A percentile compares a stretch with the other conserved stretches of the same genome.
phyloP scores from a whole-genome alignment of 2,329 filamentous ascomycete genomes.

The Talaromyces sp. region DNA sequence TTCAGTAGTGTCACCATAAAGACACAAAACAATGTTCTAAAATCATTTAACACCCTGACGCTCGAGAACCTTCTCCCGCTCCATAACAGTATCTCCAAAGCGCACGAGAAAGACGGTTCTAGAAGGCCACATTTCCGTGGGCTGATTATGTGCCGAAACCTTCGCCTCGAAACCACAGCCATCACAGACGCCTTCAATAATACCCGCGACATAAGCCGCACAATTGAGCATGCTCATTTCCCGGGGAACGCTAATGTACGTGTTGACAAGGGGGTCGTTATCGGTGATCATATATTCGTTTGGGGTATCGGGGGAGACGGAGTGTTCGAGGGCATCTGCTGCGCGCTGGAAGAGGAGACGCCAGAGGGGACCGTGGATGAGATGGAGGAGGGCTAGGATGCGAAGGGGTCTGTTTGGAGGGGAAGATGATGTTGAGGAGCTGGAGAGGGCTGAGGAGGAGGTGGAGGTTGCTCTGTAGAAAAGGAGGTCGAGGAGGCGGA shows the following conservation, averaged over 20 bases:
- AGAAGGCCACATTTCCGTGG: constrained; percentile 85
- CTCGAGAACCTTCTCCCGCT: constrained; percentile 81
- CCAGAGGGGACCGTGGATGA: constrained; percentile 92
- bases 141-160: constrained; percentile 82
- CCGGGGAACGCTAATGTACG: constrained; percentile 86
- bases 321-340: constrained; percentile 91
- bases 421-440: constrained; percentile 70
- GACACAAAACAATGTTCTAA: not conserved
- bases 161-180: constrained; percentile 85
- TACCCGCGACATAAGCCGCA: constrained; percentile 90
- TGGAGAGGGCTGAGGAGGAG: constrained; percentile 83
- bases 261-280: constrained; percentile 95
- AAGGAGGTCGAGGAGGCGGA: constrained; percentile 92
- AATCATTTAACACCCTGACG: constrained; percentile 56
- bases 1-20: not conserved
- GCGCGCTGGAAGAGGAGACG: constrained; percentile 87
- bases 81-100: constrained; percentile 87
- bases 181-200: constrained; percentile 94
- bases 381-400: constrained; percentile 88
- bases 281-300: constrained; percentile 99
- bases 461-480: constrained; percentile 80
- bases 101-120: constrained; percentile 95
- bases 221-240: constrained; percentile 98
- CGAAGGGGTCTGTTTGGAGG: constrained; percentile 77
- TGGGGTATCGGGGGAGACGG: constrained; percentile 74